phyloP scores from a whole-genome alignment of 148 eudicot species.

The Heliosperma pusillum region DNA sequence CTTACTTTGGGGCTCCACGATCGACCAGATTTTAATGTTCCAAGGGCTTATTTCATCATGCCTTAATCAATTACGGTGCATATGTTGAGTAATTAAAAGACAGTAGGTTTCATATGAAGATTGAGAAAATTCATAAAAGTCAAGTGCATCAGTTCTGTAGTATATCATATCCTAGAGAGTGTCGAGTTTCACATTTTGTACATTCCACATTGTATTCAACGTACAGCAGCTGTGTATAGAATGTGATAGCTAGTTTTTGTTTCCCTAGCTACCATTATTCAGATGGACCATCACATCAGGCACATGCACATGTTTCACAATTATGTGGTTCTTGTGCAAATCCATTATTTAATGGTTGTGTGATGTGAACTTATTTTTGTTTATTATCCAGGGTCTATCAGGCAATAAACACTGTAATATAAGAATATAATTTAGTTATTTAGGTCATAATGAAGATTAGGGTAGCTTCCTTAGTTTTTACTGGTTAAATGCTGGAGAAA shows the following conservation, averaged over 20 bases:
- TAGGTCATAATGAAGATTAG: neutral
- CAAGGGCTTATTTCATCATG: neutral
- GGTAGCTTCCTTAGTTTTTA: neutral
- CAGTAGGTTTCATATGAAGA: neutral
- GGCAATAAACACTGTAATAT: neutral
- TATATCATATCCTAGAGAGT: neutral
- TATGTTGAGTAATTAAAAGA: neutral
- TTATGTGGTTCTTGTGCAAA: constrained; percentile 4
- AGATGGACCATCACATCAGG: neutral
- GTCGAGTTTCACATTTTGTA: neutral
- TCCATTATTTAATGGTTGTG: neutral
- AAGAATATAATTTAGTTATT: neutral
- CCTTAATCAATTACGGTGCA: neutral
- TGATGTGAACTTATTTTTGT: neutral
- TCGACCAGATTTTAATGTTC: neutral
- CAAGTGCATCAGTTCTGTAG: neutral
- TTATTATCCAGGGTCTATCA: neutral
- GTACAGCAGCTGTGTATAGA: neutral
- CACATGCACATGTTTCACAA: neutral
- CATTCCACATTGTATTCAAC: neutral
- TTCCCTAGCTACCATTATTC: constrained; percentile 4
- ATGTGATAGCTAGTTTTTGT: neutral
- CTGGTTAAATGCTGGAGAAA: neutral
- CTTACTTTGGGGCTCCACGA: neutral
- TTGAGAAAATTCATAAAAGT: neutral